Percentiles rank a stretch among this genome's conserved stretches.
These are phyloP conservation scores for Saccharomycopsis hybrid DNA, from an alignment of 1,139 yeast species.

Conservation along the genomic window DNA sequence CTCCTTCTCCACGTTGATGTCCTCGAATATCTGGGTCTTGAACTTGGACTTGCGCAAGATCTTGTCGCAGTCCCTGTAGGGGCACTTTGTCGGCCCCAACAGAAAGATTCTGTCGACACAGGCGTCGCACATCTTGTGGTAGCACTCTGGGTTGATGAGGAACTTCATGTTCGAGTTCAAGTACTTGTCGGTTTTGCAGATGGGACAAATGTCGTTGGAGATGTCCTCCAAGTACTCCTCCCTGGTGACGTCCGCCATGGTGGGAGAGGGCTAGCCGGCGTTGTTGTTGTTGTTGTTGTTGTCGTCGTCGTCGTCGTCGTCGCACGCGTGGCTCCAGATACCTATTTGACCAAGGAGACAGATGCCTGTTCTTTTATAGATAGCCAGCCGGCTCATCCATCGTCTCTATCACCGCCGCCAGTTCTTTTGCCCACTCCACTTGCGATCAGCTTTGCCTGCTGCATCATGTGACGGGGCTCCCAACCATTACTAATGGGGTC, in stretches of 20 bases:
- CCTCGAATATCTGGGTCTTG: conserved; percentile 89
- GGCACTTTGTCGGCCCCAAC: conserved; percentile 95
- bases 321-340: too few relatives aligned
- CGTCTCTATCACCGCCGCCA: too few relatives aligned
- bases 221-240: conserved; percentile 21
- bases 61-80: conserved; percentile 86
- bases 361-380: too few relatives aligned
- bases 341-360: too few relatives aligned
- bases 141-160: conserved; percentile 92
- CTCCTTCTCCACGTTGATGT: conserved; percentile 81
- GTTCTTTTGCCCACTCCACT: too few relatives aligned
- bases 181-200: conserved; percentile 92
- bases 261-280: too few relatives aligned
- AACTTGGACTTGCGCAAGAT: conserved; percentile 81
- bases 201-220: conserved; percentile 85
- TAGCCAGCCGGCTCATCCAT: too few relatives aligned
- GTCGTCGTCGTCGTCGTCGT: too few relatives aligned
- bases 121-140: conserved; percentile 94
- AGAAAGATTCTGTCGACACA: conserved; percentile 94
- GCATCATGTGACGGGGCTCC: too few relatives aligned
- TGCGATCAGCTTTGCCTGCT: too few relatives aligned
- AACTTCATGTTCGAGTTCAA: conserved; percentile 90
- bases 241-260: conserved; percentile 8
- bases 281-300: too few relatives aligned
- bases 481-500: too few relatives aligned